A percentile compares a stretch with the other conserved stretches of the same genome.
Evolutionary conservation across 305 asterid species (phyloP).

Genomic region (Striga hermonthica): DNA sequence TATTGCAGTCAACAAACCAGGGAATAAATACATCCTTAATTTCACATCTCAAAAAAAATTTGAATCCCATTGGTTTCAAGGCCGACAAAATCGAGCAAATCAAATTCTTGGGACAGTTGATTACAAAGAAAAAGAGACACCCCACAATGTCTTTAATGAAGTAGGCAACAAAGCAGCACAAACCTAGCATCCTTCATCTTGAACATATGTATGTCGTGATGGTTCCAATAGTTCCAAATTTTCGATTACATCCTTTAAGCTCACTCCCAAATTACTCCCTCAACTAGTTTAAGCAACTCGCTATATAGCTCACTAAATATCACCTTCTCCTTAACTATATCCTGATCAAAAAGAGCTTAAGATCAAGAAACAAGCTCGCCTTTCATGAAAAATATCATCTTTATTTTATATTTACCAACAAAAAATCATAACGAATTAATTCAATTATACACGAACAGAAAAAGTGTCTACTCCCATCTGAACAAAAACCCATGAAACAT

Average conservation of each 20-base stretch:
- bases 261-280: not conserved
- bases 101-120: not conserved
- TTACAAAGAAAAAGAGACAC: constrained; percentile 10
- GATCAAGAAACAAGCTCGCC: constrained; percentile 4
- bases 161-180: not conserved
- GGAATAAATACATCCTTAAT: too few relatives aligned
- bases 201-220: not conserved
- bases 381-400: not conserved
- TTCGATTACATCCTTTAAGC: constrained; percentile 4
- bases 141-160: constrained; percentile 4
- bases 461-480: constrained; percentile 1
- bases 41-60: constrained; percentile 4
- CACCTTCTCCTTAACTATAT: constrained; percentile 18
- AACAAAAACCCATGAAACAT: constrained; percentile 1
- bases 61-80: not conserved
- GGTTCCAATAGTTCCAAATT: not conserved
- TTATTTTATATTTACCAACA: not conserved
- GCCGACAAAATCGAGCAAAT: constrained; percentile 7
- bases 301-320: not conserved
- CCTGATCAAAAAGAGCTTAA: not conserved
- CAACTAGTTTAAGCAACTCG: constrained; percentile 21
- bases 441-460: not conserved
- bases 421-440: not conserved
- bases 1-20: constrained; percentile 4
- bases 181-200: not conserved